Evolutionary conservation across 176 grass and related monocot genomes (phyloP), one percentile per base, ranked within the genome.

Genomic region (Cenchrus americanus): DNA sequence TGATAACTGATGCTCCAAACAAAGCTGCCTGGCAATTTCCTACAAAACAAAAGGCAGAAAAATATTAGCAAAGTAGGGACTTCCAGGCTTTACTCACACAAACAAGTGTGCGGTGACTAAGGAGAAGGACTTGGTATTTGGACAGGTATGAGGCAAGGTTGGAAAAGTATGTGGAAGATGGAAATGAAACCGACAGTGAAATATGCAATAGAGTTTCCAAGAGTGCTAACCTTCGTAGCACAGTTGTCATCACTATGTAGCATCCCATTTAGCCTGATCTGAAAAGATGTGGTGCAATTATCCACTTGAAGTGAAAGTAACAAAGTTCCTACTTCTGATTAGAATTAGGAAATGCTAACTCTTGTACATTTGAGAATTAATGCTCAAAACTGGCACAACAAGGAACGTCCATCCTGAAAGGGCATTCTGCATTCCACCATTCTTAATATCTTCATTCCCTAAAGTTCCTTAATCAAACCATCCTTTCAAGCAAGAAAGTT

Each of bases 21-120:
- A 98, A 68, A 98, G 87, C 76, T 98, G 96, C 76, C 93, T 95
- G 41, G 91, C 93, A 88, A 98, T 98, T 95, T 98, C 93, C 96
- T 98, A 75, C n/a, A 83, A 58, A 79, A 62, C 85, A 74, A 10
- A 21, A 17, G 57, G 57, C 19, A 10, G 59, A 69, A 47, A 57
- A 71, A 44, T 21, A 60, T 67, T 23, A 84, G 66, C 18, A 73
- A 41, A 15, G 49, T 11, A 77, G 22, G 19, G 8, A 53, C 23
- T 8, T 82, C 77, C 19, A 11, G 7, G 65, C 22, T 14, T 14
- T 82, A 86, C 10, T 4, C 27, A 66, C 10, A 75, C 21, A 83
- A 82, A 77, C 6, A 78, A 52, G 24, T 78, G 62, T 8, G 30
- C 30, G 73, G 12, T 63, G 19, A 79, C 61, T 27, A 87, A 40